Conservation (phyloP, 2,329 filamentous ascomycete genomes). For the Volutella citrinella region DNA sequence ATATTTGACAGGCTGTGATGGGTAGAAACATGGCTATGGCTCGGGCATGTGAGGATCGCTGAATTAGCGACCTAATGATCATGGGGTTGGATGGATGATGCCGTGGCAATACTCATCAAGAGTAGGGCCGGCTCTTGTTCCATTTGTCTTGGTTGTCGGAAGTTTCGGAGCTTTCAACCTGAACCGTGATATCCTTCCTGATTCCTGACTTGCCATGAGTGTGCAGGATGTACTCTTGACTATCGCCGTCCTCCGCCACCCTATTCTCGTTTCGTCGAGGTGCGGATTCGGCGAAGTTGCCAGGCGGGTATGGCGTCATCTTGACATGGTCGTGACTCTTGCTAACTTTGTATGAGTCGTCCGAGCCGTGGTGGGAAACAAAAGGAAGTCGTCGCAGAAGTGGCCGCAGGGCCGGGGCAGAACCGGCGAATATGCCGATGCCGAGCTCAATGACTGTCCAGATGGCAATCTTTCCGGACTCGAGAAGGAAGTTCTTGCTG, state of each 20-base stretch:
- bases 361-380: background rate
- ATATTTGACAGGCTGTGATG: conserved; percentile 1
- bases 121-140: too few species aligned
- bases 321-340: conserved; percentile 1
- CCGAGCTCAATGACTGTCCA: conserved; percentile 7
- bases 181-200: background rate
- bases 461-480: conserved; percentile 6
- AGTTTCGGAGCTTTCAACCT: conserved; percentile 3
- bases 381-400: conserved; percentile 5
- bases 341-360: background rate
- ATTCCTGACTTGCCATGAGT: background rate
- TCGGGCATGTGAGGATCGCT: too few species aligned
- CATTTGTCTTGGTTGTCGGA: too few species aligned
- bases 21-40: too few species aligned
- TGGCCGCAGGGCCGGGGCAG: conserved; percentile 4
- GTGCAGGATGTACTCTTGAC: conserved; percentile 2
- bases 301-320: background rate
- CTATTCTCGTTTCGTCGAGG: background rate
- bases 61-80: too few species aligned
- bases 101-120: too few species aligned
- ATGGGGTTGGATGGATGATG: too few species aligned
- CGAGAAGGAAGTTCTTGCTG: conserved; percentile 2
- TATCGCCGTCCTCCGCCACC: conserved; percentile 1
- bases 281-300: background rate
- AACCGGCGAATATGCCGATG: conserved; percentile 8